Conservation (phyloP, 768 basidiomycete genomes). For the Boletus edulis region DNA sequence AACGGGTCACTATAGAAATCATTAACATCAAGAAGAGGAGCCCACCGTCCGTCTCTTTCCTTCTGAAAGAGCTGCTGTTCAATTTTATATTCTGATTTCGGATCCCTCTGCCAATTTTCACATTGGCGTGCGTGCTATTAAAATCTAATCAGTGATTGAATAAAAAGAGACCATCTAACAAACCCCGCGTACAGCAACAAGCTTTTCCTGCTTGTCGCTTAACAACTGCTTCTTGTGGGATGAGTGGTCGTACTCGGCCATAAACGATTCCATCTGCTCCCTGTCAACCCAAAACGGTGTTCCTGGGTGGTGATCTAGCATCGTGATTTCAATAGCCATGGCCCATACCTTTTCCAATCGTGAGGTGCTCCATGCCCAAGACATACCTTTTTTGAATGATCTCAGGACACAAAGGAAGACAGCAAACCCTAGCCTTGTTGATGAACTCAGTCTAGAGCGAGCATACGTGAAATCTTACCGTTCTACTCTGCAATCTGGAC, state of each 20-base stretch:
- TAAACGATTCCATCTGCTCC: constrained; percentile 11
- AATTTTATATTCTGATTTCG: too few relatives aligned
- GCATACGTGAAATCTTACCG: not conserved
- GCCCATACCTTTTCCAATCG: not conserved
- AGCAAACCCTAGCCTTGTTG: not conserved
- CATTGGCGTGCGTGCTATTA: constrained; percentile 6
- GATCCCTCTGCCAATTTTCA: not conserved
- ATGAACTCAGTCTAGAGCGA: not conserved
- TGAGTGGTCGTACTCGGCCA: not conserved
- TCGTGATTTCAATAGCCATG: not conserved
- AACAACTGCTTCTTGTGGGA: constrained; percentile 2
- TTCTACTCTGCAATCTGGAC: not conserved
- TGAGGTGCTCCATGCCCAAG: not conserved
- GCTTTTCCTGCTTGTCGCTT: not conserved
- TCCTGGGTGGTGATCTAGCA: not conserved
- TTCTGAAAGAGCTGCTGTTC: too few relatives aligned
- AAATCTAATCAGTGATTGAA: not conserved
- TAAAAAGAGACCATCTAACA: not conserved
- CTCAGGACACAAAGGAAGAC: not conserved
- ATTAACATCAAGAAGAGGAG: not conserved
- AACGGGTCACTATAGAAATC: too few relatives aligned
- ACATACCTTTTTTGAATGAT: not conserved
- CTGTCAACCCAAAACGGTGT: not conserved
- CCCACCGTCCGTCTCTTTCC: too few relatives aligned
- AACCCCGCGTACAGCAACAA: not conserved